These are phyloP conservation scores for Exophiala mesophila DNA, from an alignment of 2,329 filamentous ascomycete genomes.

Conservation along the genomic window DNA sequence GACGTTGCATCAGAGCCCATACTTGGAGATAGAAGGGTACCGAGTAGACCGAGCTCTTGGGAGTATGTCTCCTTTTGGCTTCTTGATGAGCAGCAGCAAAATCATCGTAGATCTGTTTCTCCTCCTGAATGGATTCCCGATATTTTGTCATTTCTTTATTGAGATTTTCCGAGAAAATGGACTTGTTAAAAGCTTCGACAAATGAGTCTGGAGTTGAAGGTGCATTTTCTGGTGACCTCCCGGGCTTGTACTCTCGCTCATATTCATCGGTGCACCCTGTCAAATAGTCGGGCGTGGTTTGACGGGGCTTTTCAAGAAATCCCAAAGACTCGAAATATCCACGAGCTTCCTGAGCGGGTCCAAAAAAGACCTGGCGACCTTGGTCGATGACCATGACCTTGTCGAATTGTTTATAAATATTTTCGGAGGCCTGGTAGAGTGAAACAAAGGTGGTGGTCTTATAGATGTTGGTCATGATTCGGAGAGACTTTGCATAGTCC, in stretches of 20 bases:
- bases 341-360: conserved; percentile 61
- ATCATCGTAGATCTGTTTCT: conserved; percentile 66
- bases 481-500: conserved; percentile 64
- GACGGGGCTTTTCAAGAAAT: conserved; percentile 67
- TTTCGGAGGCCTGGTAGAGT: conserved; percentile 79
- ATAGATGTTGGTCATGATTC: conserved; percentile 78
- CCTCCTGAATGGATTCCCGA: conserved; percentile 57
- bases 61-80: conserved; percentile 69
- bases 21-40: conserved; percentile 79
- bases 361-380: conserved; percentile 72
- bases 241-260: conserved; percentile 69
- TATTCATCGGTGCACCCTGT: conserved; percentile 81
- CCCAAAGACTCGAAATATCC: conserved; percentile 73
- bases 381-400: conserved; percentile 78
- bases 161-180: conserved; percentile 53
- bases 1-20: conserved; percentile 76
- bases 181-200: conserved; percentile 65
- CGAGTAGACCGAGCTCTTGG: conserved; percentile 70
- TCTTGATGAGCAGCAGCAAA: conserved; percentile 72
- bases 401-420: conserved; percentile 73
- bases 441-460: conserved; percentile 80
- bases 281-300: conserved; percentile 76
- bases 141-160: conserved; percentile 65
- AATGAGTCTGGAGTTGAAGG: conserved; percentile 65
- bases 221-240: conserved; percentile 60